A percentile compares a stretch with the other conserved stretches of the same genome.
These are phyloP conservation scores for Trebouxia sp. DNA, from an alignment of 139 green algal genomes.

Conservation along the genomic window DNA sequence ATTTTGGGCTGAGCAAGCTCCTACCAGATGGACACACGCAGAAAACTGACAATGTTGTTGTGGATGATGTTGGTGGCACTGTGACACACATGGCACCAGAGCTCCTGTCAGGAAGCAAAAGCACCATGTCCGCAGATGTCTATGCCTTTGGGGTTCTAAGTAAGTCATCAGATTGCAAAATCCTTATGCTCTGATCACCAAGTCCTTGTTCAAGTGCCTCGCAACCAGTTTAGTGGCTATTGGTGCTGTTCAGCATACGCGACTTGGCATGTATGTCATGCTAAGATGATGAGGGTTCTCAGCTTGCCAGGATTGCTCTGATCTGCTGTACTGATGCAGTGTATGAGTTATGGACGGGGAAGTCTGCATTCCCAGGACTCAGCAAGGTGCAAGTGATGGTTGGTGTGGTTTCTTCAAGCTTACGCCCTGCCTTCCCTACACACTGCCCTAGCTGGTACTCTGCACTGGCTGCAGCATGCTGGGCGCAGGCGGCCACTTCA, in stretches of 20 bases:
- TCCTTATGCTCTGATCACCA: not conserved
- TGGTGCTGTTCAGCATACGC: not conserved
- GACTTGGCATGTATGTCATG: not conserved
- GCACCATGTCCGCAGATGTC: constrained; percentile 39
- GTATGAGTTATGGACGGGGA: constrained; percentile 63
- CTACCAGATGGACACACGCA: constrained; percentile 21
- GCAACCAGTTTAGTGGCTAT: not conserved
- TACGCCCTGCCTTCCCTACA: constrained; percentile 56
- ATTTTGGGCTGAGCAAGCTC: constrained; percentile 65
- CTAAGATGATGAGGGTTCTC: not conserved
- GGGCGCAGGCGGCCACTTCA: constrained; percentile 48
- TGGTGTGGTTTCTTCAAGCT: constrained; percentile 52
- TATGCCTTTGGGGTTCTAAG: constrained; percentile 54
- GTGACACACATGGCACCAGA: constrained; percentile 66
- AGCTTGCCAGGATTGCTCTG: not conserved
- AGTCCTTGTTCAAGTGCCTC: not conserved
- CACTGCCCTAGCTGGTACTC: constrained; percentile 49
- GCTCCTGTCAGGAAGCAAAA: constrained; percentile 25
- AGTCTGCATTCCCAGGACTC: constrained; percentile 50
- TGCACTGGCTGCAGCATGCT: constrained; percentile 52
- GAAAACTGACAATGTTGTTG: not conserved
- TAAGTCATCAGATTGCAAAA: not conserved
- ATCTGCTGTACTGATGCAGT: constrained; percentile 29
- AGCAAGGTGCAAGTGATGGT: constrained; percentile 66
- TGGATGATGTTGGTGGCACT: constrained; percentile 42